phyloP scores from a whole-genome alignment of 148 eudicot species.

The Tetragonia tetragonoides region DNA sequence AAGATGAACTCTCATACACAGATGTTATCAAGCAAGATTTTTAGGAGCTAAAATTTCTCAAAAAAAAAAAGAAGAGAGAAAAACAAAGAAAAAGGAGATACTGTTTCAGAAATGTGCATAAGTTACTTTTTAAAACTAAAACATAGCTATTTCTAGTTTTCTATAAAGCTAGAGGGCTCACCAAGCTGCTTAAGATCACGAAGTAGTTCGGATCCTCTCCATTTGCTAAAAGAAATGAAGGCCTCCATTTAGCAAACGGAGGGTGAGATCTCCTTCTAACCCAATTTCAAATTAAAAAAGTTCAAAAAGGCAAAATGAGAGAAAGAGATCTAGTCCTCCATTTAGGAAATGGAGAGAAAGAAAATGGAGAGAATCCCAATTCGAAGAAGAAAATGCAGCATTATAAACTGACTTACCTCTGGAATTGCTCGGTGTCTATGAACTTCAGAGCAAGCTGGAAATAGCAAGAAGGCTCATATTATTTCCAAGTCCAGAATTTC shows the following conservation, averaged over 20 bases:
- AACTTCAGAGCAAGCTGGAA: slow-evolving; percentile 76
- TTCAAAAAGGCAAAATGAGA: too few species aligned
- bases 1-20: neutral
- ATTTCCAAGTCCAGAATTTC: too few species aligned
- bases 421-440: slow-evolving; percentile 85
- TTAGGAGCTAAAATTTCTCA: neutral
- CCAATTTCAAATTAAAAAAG: too few species aligned
- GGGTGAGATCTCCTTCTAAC: too few species aligned
- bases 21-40: neutral
- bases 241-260: too few species aligned
- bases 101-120: neutral
- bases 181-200: slow-evolving; percentile 98
- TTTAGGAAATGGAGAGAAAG: too few species aligned
- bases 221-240: too few species aligned
- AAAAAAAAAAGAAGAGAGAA: too few species aligned
- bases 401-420: slow-evolving; percentile 53
- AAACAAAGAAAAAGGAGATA: neutral
- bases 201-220: slow-evolving; percentile 25
- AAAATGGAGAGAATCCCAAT: too few species aligned
- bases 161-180: slow-evolving; percentile 33
- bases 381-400: neutral
- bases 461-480: neutral
- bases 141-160: neutral
- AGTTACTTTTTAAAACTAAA: neutral
- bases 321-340: too few species aligned